Base-by-base conservation (phyloP, 306 rosid species). In the Inga oerstediana region DNA sequence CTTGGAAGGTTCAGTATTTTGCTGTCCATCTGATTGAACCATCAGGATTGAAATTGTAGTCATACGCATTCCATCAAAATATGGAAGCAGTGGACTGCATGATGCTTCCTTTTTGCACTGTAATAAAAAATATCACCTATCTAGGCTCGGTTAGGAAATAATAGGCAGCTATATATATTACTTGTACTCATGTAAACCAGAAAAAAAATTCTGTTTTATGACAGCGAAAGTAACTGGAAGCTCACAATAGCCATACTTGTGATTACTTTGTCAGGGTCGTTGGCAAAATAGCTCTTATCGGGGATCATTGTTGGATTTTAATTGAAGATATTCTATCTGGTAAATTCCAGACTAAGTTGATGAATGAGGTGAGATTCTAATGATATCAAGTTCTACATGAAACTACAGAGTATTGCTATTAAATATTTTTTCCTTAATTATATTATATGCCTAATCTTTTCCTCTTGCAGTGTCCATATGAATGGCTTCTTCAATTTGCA, bases 401-500 rank as follows among this genome's bases (percentile, higher is more conserved):
- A 72, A 83, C 7, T 34, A 71, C 45, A 59, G 43, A 81, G 8
- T 20, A 74, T 64, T 45, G 61, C 74, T 84, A 43, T 41, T 71
- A 34, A 35, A 0, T 52, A 19, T 75, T 7, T 52, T 27, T 72
- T 30, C 30, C 46, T 77, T 79, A 52, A 32, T 43, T 78, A 64
- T 82, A 74, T 37, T 43, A 81, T 59, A 79, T 52, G 37, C 52
- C 54, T 68, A 77, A 74, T 79, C 48, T n/a, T 85, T 85, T 85
- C 74, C 73, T 43, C 80, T 54, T 84, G 70, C 87, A 95, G 98
- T 89, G 90, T 86, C 93, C 86, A 68, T 90, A 89, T 79, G 98
- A 92, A 81, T 93, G 96, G 96, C 82, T 91, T 72, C 91, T 92
- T 82, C 99, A 96, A 83, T 90, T 86, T 92, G 93, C 93, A 45